Evolutionary conservation across 176 grass and related monocot genomes (phyloP), one percentile per base, ranked within the genome.

Genomic region (Carex parvula): DNA sequence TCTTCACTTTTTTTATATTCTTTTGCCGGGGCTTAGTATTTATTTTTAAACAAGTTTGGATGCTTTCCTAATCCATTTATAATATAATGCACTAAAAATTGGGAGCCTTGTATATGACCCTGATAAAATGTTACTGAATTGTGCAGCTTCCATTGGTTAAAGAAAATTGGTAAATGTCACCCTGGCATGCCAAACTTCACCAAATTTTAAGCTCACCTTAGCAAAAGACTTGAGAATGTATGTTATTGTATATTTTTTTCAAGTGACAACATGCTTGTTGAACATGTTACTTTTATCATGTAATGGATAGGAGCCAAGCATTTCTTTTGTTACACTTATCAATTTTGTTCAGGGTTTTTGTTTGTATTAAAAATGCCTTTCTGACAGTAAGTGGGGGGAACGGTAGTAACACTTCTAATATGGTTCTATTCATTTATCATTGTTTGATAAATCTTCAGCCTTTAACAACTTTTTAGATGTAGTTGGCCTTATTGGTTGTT

Each of bases 361-460:
- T 24, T 73, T 73, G 70, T 72, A 72, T 22, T 72, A 13, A 21
- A 11, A 9, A 72, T 76, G 48, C 72, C 46, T 17, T 76, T 76
- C 46, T 53, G 46, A 53, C 32, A 30, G n/a, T 52, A 44, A 75
- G 2, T 53, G 11, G n/a, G 18, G 41, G 41, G 20, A 50, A 50
- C 3, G 8, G 10, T 6, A 42, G 2, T 53, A 52, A 50, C 3
- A 75, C 9, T 14, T 12, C 3, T 29, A 75, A 75, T 29, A 53
- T 8, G 44, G 42, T 53, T 14, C 12, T 26, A 24, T 50, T 75
- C 16, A 20, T 75, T 29, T 52, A 54, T 75, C 9, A 24, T 53
- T 8, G 9, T 33, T 33, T 67, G 4, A 60, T 60, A 18, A 29
- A 26, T 64, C 60, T 63, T 22, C 26, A 64, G 29, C 29, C 22